phyloP scores from a whole-genome alignment of 1,139 yeast genomes.

The Geotrichum aggregatum region DNA sequence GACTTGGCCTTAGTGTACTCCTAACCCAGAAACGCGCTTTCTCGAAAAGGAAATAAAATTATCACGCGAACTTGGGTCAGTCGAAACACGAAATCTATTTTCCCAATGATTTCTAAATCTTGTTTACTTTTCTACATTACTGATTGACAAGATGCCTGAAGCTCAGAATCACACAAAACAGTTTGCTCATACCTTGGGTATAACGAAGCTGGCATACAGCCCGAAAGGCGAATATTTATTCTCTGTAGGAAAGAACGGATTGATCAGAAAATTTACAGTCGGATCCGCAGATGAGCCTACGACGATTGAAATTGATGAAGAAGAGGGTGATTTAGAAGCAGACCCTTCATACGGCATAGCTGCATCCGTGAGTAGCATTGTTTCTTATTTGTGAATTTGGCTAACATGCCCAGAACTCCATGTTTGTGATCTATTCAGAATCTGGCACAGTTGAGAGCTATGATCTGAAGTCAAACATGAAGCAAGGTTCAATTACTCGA shows the following conservation, averaged over 20 bases:
- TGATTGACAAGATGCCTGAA: conserved; percentile 3
- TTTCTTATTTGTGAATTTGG: conserved; percentile 9
- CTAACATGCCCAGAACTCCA: conserved; percentile 15
- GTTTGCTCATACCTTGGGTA: conserved; percentile 29
- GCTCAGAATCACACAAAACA: conserved; percentile 12
- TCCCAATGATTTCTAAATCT: not conserved
- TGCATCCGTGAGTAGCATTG: conserved; percentile 1
- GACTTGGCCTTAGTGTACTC: not conserved
- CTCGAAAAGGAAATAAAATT: too few relatives aligned
- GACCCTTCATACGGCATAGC: conserved; percentile 12
- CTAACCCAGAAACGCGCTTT: not conserved
- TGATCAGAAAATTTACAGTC: conserved; percentile 37
- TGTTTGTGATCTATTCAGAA: conserved; percentile 39
- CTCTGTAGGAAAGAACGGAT: conserved; percentile 39
- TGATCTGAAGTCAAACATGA: conserved; percentile 30
- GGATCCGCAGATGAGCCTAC: conserved; percentile 33
- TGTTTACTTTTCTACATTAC: conserved; percentile 1
- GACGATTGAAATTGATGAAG: conserved; percentile 35
- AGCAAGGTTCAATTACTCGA: conserved; percentile 31
- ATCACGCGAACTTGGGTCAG: too few relatives aligned
- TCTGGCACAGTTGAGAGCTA: conserved; percentile 39
- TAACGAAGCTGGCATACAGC: conserved; percentile 37
- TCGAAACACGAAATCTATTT: not conserved
- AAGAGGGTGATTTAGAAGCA: conserved; percentile 23
- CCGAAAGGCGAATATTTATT: conserved; percentile 36